These are phyloP conservation scores for Scutellaria galericulata DNA, from an alignment of 257 asterid species.

Conservation along the genomic window DNA sequence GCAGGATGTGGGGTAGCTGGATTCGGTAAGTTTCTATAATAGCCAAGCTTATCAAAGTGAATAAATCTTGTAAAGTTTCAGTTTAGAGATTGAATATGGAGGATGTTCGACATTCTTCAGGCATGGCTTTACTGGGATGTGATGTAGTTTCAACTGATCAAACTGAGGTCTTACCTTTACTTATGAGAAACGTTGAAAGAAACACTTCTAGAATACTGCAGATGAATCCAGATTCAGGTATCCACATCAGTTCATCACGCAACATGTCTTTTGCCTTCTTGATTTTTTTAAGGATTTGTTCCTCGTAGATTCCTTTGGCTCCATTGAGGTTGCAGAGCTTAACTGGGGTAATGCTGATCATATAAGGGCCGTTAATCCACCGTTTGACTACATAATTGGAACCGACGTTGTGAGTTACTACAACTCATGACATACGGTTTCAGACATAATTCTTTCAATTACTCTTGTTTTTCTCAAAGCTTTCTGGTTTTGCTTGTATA, in stretches of 20 bases:
- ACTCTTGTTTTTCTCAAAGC: constrained; percentile 8
- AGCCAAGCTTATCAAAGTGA: constrained; percentile 10
- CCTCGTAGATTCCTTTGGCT: constrained; percentile 80
- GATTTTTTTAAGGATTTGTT: constrained; percentile 8
- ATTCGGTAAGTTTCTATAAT: constrained; percentile 62
- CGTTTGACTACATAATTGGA: constrained; percentile 93
- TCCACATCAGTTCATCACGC: neutral
- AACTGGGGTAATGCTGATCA: constrained; percentile 89
- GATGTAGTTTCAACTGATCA: constrained; percentile 93
- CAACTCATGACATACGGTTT: neutral
- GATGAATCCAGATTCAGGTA: constrained; percentile 63
- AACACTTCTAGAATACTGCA: constrained; percentile 85
- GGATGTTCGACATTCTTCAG: constrained; percentile 48
- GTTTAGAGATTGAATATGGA: constrained; percentile 27
- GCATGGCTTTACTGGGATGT: constrained; percentile 96
- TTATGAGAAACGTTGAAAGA: constrained; percentile 83
- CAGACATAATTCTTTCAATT: constrained; percentile 12
- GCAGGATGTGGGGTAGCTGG: constrained; percentile 99
- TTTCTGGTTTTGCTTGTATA: constrained; percentile 39
- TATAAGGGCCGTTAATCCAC: constrained; percentile 83
- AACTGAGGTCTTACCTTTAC: constrained; percentile 90
- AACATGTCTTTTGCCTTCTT: neutral
- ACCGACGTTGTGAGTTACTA: constrained; percentile 84
- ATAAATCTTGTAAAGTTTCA: constrained; percentile 1
- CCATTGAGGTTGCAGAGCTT: constrained; percentile 80